Evolutionary conservation across 495 filamentous ascomycete genomes (phyloP), one percentile per base, ranked within the genome.

Genomic region (Podospora didyma): DNA sequence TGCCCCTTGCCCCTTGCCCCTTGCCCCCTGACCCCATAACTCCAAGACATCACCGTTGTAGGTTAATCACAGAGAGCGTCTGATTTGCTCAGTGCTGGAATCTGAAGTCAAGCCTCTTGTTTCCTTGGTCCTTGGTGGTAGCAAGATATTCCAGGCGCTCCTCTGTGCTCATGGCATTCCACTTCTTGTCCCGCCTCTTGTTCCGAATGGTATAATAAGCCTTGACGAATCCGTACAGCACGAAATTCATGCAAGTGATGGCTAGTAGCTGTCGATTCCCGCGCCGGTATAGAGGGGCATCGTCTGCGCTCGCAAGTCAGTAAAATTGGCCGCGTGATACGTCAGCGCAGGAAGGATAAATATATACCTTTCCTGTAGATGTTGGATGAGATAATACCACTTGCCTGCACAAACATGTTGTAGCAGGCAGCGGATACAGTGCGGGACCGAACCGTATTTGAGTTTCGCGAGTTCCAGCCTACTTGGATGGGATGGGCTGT

Each of bases 81-180:
- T 31, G 26, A 3, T 31, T 31, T 4, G 34, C 19, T 62, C 57
- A 78, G 48, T 76, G 69, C 41, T 67, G 56, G 58, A 82, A 82
- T 28, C 78, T 63, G 54, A 84, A 84, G 59, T 84, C 79, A 49
- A 82, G 79, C 69, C 89, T 79, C 69, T 92, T 93, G 64, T 90
- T 92, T 6, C 88, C 88, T 61, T 83, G 74, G 63, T 90, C 82
- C 1, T 64, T 81, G 14, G 88, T 89, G 3, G 82, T 86, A 2
- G 73, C 75, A 3, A 92, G 70, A 65, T 92, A 93, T 21, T 73
- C 64, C 34, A 83, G 64, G 59, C 79, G 76, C 68, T 91, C 79
- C 19, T 80, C 82, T 21, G 73, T 74, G 4, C 69, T 81, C 89
- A 93, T 91, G 2, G 76, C 76, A 58, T 80, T 73, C 88, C 76